Conservation (phyloP, 345 rosid species). For the Moringa oleifera region DNA sequence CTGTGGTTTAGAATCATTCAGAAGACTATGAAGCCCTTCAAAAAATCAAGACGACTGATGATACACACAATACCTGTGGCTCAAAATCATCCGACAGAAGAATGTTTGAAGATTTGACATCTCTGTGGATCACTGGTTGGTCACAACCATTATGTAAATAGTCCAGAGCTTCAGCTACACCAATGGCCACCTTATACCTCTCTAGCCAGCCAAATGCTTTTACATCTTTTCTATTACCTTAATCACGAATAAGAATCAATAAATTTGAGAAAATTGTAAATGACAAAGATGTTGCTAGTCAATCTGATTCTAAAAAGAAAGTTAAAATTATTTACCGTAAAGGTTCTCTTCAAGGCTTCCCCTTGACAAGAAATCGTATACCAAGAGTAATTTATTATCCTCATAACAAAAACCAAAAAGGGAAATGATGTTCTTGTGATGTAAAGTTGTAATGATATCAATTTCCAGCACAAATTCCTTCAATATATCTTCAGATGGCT, state of each 20-base stretch:
- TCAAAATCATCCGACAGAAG: constrained; percentile 90
- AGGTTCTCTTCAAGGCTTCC: constrained; percentile 97
- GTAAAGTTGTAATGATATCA: constrained; percentile 63
- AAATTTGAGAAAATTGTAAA: constrained; percentile 16
- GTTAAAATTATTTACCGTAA: constrained; percentile 47
- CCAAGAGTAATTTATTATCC: constrained; percentile 57
- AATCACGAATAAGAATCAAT: constrained; percentile 9
- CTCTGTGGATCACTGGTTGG: constrained; percentile 80
- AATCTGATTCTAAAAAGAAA: constrained; percentile 16
- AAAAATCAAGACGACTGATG: neutral
- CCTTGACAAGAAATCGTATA: constrained; percentile 77
- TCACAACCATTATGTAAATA: constrained; percentile 66
- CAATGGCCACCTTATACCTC: constrained; percentile 82
- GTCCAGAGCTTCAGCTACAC: constrained; percentile 87
- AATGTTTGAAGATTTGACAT: constrained; percentile 93
- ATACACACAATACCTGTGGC: constrained; percentile 56
- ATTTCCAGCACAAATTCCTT: constrained; percentile 79
- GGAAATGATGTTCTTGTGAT: constrained; percentile 79
- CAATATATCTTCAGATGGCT: constrained; percentile 60
- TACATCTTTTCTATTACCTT: constrained; percentile 59
- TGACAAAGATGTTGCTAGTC: neutral
- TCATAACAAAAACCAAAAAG: constrained; percentile 82
- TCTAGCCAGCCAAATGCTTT: constrained; percentile 69
- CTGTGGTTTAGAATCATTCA: too few species aligned
- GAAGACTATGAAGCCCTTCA: neutral